Evolutionary conservation across 192 early-diverging fungal genomes (phyloP), one percentile per base, ranked within the genome.

Genomic region (Linnemannia hyalina): DNA sequence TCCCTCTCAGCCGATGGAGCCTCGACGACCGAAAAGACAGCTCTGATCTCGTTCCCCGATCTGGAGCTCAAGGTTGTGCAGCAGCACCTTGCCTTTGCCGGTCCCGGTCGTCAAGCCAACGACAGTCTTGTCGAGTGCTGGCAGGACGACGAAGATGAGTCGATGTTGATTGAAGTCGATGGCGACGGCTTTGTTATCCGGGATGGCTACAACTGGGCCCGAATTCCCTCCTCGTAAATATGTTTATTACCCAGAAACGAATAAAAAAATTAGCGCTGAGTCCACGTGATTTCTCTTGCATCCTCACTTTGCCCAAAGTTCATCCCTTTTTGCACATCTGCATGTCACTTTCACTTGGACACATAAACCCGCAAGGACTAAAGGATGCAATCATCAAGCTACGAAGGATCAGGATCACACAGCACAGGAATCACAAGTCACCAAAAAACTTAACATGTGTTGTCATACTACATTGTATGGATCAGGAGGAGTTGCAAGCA

Each of bases 131-230:
- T 85, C 22, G 82, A 85, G 60, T 85, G 82, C 68, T 85, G 78
- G 82, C 73, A 78, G 68, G 78, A 85, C 20, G 82, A 78, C 11
- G 77, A 83, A 42, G 82, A 78, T 6, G 76, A 78, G 36, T 83
- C 72, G 46, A 78, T 52, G 29, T 26, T 81, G 44, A 68, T 70
- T 23, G 73, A 81, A 57, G 74, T 81, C 20, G 80, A 81, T 38
- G 68, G 73, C 6, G 82, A 85, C 65, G 82, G 78, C 63, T 68
- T 85, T 55, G 82, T 80, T 18, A 74, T 80, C 9, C 73, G 82
- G 54, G 79, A 80, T 70, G 82, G 75, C 16, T 47, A 38, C 40
- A 60, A 70, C 40, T 85, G 74, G 73, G 70, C 77, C 6, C 73
- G 82, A 11, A 85, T 80, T 41, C 82, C 82, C 44, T 85, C 77